These are phyloP conservation scores for Babesia bovis DNA, from an alignment of 169 alveolate species.

Conservation along the genomic window DNA sequence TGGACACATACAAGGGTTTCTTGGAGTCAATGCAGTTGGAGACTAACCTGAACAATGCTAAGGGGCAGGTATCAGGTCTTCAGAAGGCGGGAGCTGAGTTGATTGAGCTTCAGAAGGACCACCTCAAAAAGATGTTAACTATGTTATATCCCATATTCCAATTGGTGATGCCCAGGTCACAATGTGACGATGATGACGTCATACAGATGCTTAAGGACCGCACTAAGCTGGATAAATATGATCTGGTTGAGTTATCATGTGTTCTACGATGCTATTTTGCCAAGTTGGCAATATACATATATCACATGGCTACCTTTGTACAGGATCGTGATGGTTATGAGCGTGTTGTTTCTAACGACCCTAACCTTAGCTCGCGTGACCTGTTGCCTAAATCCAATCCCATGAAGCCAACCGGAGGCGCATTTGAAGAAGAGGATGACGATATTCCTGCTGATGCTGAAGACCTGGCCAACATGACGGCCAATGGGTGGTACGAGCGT, in stretches of 20 bases:
- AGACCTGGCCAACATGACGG: background rate
- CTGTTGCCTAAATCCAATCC: background rate
- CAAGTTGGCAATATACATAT: conserved; percentile 17
- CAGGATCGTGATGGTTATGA: conserved; percentile 20
- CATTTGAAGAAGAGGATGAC: background rate
- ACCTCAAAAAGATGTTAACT: conserved; percentile 3
- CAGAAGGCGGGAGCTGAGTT: conserved; percentile 29
- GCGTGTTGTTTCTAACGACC: conserved; percentile 18
- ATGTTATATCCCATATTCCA: conserved; percentile 26
- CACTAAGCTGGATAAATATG: conserved; percentile 1
- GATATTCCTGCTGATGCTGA: background rate
- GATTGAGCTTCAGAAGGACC: conserved; percentile 31
- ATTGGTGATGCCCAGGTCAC: conserved; percentile 29
- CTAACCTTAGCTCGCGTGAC: conserved; percentile 2
- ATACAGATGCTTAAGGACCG: conserved; percentile 6
- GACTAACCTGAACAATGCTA: conserved; percentile 13
- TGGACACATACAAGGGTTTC: conserved; percentile 39
- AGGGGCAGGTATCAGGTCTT: conserved; percentile 10
- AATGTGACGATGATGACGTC: conserved; percentile 20
- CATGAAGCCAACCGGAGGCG: background rate
- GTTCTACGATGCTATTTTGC: conserved; percentile 33
- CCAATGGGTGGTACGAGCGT: background rate
- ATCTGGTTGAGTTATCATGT: conserved; percentile 29
- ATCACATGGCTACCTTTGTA: conserved; percentile 36
- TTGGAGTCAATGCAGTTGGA: conserved; percentile 25